Evolutionary conservation across 345 rosid genomes (phyloP), one percentile per base, ranked within the genome.

Genomic region (Eucalyptus dawsonii): DNA sequence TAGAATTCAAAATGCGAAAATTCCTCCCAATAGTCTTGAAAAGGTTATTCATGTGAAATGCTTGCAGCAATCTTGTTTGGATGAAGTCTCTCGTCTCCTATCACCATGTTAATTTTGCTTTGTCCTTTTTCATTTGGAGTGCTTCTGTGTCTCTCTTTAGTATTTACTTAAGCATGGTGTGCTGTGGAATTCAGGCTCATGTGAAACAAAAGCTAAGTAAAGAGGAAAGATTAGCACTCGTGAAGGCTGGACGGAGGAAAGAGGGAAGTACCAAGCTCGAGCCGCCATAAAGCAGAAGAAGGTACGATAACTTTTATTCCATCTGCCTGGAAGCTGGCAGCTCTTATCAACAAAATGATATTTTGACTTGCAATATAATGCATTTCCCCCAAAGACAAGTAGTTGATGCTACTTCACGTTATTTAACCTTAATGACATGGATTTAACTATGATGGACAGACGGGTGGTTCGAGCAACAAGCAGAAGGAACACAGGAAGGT

Each of bases 221-320:
- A 93, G 96, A 95, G 89, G 96, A 98, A 92, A 93, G 96, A 88
- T 92, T 98, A 81, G 98, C 95, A 37, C 87, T 95, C 40, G 97
- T 98, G 67, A 95, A 91, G 92, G 99, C 96, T 22, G 99, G 99
- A 65, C 94, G 99, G 99, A 98, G 92, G 99, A 94, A 58, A 93
- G 96, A 89, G 98, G 91, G 85, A 95, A 95, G 91, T 98, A 92
- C 92, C 89, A 89, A 90, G 90, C 99, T 91, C 94, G 95, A 91
- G 62, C 96, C 47, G 99, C 99, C 76, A 17, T 95, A 47, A 98
- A 96, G 90, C 95, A 97, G 93, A 97, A 98, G 54, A 98, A 96
- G 99, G 99, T 97, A 90, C 44, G 2, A 44, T 44, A 42, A 42
- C n/a, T n/a, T 44, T 44, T 44, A 65, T 29, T 25, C 10, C 17